Percentiles rank a stretch among this genome's conserved stretches.
phyloP scores from a whole-genome alignment of 1,284 basidiomycete genomes.

The Porogramme epimiltina region DNA sequence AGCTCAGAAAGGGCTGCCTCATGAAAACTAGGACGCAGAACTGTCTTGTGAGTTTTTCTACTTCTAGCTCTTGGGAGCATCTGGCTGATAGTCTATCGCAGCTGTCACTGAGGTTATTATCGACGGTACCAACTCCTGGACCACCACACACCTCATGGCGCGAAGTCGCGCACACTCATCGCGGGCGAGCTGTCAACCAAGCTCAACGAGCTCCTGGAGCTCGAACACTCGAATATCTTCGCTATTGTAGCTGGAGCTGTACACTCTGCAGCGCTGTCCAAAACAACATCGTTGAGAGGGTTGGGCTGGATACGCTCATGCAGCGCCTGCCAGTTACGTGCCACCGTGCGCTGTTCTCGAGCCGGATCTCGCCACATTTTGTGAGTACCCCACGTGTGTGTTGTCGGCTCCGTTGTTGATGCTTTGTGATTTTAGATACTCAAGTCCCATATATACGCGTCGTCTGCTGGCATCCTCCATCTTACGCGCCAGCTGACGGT shows the following conservation, averaged over 20 bases:
- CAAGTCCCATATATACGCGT: conserved; percentile 88
- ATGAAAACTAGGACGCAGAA: conserved; percentile 94
- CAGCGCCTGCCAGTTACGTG: conserved; percentile 86
- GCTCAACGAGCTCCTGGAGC: conserved; percentile 88
- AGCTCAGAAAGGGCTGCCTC: conserved; percentile 90
- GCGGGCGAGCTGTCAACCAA: conserved; percentile 91
- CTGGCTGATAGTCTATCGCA: conserved; percentile 30
- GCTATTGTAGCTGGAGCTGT: conserved; percentile 71
- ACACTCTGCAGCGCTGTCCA: conserved; percentile 90
- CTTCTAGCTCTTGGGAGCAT: neutral
- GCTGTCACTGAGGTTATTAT: conserved; percentile 91
- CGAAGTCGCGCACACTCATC: conserved; percentile 87
- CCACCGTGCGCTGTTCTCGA: conserved; percentile 87
- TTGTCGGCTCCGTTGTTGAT: conserved; percentile 11
- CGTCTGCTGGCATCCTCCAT: conserved; percentile 96
- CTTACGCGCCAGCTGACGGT: conserved; percentile 74
- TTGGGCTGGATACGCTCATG: conserved; percentile 86
- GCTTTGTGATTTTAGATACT: too few relatives aligned
- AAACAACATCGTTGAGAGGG: conserved; percentile 81
- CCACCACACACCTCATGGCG: conserved; percentile 88
- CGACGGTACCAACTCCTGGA: conserved; percentile 96
- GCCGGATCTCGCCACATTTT: conserved; percentile 89
- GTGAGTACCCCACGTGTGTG: conserved; percentile 53
- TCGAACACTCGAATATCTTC: conserved; percentile 90
- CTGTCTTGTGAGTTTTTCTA: conserved; percentile 83